These are phyloP conservation scores for Boehmeria nivea DNA, from an alignment of 306 rosid species.

Conservation along the genomic window DNA sequence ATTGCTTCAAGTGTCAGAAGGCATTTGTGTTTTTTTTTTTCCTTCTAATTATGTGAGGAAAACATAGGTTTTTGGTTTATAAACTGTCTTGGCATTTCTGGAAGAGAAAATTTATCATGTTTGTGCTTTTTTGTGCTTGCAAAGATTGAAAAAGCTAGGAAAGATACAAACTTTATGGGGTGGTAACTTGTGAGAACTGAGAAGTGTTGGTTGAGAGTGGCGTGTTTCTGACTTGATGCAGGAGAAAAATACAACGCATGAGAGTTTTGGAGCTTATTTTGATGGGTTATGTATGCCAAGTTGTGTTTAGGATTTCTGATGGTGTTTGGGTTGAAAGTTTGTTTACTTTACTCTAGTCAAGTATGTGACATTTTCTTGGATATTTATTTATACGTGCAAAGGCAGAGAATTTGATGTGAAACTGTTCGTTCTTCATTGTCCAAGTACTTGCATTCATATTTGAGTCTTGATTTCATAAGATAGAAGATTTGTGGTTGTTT, in stretches of 20 bases:
- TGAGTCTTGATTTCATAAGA: constrained; percentile 1
- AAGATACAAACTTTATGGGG: background rate
- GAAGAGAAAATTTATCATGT: background rate
- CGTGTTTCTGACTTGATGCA: too few species aligned
- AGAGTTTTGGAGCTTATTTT: background rate
- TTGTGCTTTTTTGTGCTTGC: background rate
- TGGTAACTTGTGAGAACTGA: background rate
- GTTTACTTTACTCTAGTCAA: too few species aligned
- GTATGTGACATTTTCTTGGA: too few species aligned
- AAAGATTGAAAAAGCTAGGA: background rate
- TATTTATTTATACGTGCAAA: too few species aligned
- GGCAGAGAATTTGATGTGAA: too few species aligned
- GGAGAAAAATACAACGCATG: too few species aligned
- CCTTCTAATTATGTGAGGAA: too few species aligned
- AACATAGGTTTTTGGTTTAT: too few species aligned
- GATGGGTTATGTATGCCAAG: background rate
- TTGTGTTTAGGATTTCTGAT: background rate
- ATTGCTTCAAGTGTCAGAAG: too few species aligned
- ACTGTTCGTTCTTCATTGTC: too few species aligned
- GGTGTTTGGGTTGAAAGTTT: background rate
- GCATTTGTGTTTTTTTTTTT: too few species aligned
- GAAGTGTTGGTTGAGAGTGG: too few species aligned
- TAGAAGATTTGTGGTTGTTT: background rate
- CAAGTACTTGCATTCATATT: background rate
- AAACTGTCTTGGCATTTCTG: background rate